These are phyloP conservation scores for Cryptococcus sp. DNA, from an alignment of 1,284 basidiomycete species.

Conservation along the genomic window DNA sequence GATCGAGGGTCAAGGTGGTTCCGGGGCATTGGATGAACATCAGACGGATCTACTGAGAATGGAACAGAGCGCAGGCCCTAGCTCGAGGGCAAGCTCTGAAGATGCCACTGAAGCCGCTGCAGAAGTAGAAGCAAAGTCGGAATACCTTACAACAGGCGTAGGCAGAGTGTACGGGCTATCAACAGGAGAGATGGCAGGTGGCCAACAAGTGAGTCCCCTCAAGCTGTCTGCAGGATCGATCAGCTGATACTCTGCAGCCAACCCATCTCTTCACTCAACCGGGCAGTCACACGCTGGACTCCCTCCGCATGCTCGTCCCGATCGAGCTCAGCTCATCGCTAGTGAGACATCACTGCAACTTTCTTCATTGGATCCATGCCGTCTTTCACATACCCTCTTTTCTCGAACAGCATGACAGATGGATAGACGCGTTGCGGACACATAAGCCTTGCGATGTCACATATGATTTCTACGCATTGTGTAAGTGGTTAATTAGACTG, in stretches of 20 bases:
- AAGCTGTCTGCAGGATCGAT: neutral
- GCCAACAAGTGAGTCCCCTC: conserved; percentile 6
- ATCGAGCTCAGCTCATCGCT: conserved; percentile 5
- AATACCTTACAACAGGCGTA: conserved; percentile 6
- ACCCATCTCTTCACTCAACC: conserved; percentile 9
- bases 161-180: conserved; percentile 13
- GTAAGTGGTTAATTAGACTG: neutral
- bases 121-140: conserved; percentile 4
- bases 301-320: conserved; percentile 11
- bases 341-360: conserved; percentile 15
- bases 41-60: neutral
- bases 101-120: neutral
- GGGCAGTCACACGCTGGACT: conserved; percentile 6
- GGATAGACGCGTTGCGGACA: conserved; percentile 16
- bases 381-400: conserved; percentile 25
- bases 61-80: neutral
- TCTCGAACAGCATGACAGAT: conserved; percentile 27
- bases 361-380: conserved; percentile 20
- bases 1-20: neutral
- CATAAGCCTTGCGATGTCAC: neutral
- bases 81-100: conserved; percentile 5
- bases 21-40: too few species aligned
- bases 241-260: neutral
- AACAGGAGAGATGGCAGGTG: neutral
- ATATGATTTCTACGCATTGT: conserved; percentile 14